These are phyloP conservation scores for Fusarium xyrophilum DNA, from an alignment of 2,329 filamentous ascomycete genomes.

Conservation along the genomic window DNA sequence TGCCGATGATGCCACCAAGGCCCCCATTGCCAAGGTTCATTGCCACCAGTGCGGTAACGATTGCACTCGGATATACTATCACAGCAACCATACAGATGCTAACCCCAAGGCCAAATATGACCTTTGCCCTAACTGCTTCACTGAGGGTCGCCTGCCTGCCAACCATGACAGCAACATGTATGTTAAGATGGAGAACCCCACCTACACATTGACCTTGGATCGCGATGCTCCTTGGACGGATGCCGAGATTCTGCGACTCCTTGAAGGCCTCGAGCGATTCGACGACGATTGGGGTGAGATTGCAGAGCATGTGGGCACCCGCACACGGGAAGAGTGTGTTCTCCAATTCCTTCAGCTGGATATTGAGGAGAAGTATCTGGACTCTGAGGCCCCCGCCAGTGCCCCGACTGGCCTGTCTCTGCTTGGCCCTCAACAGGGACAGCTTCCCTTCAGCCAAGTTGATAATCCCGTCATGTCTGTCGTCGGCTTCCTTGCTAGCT, in stretches of 20 bases:
- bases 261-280: slow-evolving; percentile 90
- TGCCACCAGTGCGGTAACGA: slow-evolving; percentile 94
- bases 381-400: slow-evolving; percentile 67
- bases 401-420: slow-evolving; percentile 66
- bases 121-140: slow-evolving; percentile 88
- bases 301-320: slow-evolving; percentile 87
- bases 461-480: slow-evolving; percentile 98
- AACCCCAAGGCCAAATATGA: slow-evolving; percentile 78
- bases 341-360: slow-evolving; percentile 95
- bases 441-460: slow-evolving; percentile 86
- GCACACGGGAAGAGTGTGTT: slow-evolving; percentile 94
- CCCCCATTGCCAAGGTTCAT: slow-evolving; percentile 72
- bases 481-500: slow-evolving; percentile 88
- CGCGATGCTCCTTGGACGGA: slow-evolving; percentile 91
- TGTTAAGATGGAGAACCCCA: slow-evolving; percentile 86
- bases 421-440: slow-evolving; percentile 76
- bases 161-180: slow-evolving; percentile 84
- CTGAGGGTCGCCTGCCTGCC: slow-evolving; percentile 81
- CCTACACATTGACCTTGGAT: slow-evolving; percentile 78
- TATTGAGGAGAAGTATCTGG: slow-evolving; percentile 96
- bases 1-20: slow-evolving; percentile 69
- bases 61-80: slow-evolving; percentile 72
- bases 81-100: slow-evolving; percentile 63
- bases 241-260: slow-evolving; percentile 82
- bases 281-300: slow-evolving; percentile 97